Evolutionary conservation across 441 rosid species (phyloP).

Genomic region (Adansonia gregorii): DNA sequence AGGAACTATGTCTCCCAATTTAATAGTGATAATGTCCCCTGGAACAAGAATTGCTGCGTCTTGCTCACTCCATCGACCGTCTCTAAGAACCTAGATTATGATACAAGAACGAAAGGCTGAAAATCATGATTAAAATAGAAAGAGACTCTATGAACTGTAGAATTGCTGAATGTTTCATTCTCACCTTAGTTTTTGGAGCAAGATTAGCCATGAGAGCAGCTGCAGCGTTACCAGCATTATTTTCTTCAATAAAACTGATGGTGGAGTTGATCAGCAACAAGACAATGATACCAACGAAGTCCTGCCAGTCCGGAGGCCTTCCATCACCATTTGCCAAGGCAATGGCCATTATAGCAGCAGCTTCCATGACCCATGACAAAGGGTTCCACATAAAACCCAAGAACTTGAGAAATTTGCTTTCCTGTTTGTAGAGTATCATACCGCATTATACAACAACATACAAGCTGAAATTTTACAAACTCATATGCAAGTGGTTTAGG

Average conservation of each 20-base stretch:
- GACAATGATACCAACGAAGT: constrained; percentile 77
- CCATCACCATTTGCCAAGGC: constrained; percentile 74
- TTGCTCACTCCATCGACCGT: constrained; percentile 78
- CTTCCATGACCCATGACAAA: constrained; percentile 96
- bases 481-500: neutral
- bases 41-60: constrained; percentile 88
- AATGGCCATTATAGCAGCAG: constrained; percentile 90
- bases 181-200: constrained; percentile 87
- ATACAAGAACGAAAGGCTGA: constrained; percentile 13
- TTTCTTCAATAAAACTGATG: constrained; percentile 86
- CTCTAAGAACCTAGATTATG: constrained; percentile 67
- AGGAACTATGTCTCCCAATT: constrained; percentile 82
- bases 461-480: neutral
- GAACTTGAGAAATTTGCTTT: constrained; percentile 78
- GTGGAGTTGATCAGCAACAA: constrained; percentile 82
- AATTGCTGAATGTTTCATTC: neutral
- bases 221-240: constrained; percentile 91
- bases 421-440: constrained; percentile 43
- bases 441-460: neutral
- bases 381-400: constrained; percentile 98
- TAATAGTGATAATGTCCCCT: constrained; percentile 80
- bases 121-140: neutral
- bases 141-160: neutral
- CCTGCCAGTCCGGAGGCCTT: constrained; percentile 92
- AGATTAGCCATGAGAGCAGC: constrained; percentile 94